Conservation (phyloP, 257 asterid genomes). For the Paraleonurus japonicus region DNA sequence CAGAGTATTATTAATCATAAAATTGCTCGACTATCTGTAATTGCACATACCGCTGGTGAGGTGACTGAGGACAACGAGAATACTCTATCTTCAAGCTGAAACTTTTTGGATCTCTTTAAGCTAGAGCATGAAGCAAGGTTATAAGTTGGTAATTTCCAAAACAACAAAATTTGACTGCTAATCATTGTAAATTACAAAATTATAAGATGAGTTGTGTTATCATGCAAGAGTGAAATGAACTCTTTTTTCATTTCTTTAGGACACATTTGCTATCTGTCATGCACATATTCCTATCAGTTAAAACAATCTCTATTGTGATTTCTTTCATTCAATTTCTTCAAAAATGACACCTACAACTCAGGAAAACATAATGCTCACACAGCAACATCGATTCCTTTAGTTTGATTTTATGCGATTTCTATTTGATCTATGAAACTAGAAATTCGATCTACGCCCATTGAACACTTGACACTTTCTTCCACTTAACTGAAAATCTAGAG, state of each 20-base stretch:
- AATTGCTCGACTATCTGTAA: conserved; percentile 1
- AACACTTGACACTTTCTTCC: background rate
- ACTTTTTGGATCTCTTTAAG: conserved; percentile 74
- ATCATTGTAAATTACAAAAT: background rate
- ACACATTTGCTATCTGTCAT: background rate
- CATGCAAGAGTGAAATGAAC: background rate
- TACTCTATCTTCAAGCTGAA: conserved; percentile 83
- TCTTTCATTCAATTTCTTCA: background rate
- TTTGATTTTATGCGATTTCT: background rate
- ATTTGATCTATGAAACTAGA: background rate
- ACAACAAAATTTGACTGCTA: background rate
- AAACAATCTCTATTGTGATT: conserved; percentile 1
- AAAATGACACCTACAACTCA: background rate
- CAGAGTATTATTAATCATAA: background rate
- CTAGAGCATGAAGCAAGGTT: conserved; percentile 34
- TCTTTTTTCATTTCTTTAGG: background rate
- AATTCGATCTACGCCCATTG: background rate
- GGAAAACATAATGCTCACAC: background rate
- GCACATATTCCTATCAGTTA: background rate
- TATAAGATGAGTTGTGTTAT: background rate
- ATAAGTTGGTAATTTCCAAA: background rate
- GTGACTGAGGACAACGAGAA: conserved; percentile 91
- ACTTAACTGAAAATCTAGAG: background rate
- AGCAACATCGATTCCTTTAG: background rate
- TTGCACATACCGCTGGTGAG: conserved; percentile 78